Evolutionary conservation across 441 rosid species (phyloP), one percentile per base, ranked within the genome.

Genomic region (Geranium incanum): DNA sequence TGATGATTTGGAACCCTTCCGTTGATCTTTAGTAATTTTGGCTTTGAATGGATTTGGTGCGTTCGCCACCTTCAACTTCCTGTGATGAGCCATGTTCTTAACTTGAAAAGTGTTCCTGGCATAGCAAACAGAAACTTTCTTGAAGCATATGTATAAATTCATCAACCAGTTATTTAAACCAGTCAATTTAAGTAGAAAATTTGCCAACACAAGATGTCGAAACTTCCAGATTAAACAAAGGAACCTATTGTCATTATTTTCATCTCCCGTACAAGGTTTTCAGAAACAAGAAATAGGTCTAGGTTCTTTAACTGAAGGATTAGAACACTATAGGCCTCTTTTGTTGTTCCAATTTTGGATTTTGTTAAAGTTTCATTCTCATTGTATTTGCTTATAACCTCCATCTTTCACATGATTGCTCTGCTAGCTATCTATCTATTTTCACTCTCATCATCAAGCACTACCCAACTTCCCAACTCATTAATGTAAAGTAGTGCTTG

Each of bases 31-130:
- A 0, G 18, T 57, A 21, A 57, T 18, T 64, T 75, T 65, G 19
- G 65, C 66, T 75, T 64, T 69, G 66, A 63, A 67, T 69, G 75
- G 70, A 68, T 38, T 73, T 37, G 70, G 55, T 57, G 43, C 13
- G 41, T 70, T 69, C 36, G 55, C 64, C 13, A 64, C 80, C 77
- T 72, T 82, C 82, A 86, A 76, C 76, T 70, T 80, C 80, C 84
- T 76, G 75, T 80, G 65, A 28, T 72, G 76, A 68, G 80, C 76
- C 36, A 68, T 4, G 73, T 72, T 70, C 74, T 70, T 55, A 28
- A 48, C 28, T 50, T 71, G 78, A 38, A 69, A 76, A 3, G 62
- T 52, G 70, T 70, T 78, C 89, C 88, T 88, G 28, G 63, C 68
- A 33, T 66, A 63, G 36, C 69, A 41, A 71, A 68, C 59, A 68